Conservation (phyloP, 106 monocot genomes). For the Agapanthus africanus region DNA sequence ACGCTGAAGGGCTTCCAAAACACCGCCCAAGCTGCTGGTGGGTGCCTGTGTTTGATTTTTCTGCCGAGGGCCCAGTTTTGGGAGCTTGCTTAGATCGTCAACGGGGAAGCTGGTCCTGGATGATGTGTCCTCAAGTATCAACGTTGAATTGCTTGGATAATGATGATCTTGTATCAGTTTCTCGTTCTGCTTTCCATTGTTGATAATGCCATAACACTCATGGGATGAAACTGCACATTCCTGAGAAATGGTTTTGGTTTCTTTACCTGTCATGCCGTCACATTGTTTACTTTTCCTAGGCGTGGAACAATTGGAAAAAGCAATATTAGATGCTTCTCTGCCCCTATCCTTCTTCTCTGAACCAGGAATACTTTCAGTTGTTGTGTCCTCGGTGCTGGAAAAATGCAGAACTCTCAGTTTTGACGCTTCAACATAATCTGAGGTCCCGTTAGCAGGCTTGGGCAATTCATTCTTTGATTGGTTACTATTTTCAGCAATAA, state of each 20-base stretch:
- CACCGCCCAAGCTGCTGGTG: conserved; percentile 22
- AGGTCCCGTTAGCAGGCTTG: not conserved
- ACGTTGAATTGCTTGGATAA: conserved; percentile 12
- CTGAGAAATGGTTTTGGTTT: not conserved
- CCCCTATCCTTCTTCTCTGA: conserved; percentile 6
- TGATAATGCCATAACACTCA: not conserved
- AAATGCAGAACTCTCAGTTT: conserved; percentile 9
- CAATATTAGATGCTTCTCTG: conserved; percentile 7
- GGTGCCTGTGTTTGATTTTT: conserved; percentile 15
- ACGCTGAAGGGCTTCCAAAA: conserved; percentile 52
- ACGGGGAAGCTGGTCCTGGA: conserved; percentile 11
- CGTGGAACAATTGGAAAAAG: conserved; percentile 9
- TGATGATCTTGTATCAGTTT: not conserved
- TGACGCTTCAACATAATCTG: conserved; percentile 15
- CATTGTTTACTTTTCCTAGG: not conserved
- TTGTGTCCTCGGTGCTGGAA: conserved; percentile 2
- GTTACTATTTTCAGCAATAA: conserved; percentile 7
- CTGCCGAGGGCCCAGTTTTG: not conserved
- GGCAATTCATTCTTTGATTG: conserved; percentile 15
- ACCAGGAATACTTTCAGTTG: not conserved
- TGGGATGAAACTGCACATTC: conserved; percentile 12
- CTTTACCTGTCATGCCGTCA: not conserved
- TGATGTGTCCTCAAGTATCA: conserved; percentile 1
- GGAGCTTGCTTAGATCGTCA: not conserved
- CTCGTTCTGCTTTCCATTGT: conserved; percentile 3